Evolutionary conservation across 768 basidiomycete species (phyloP), one percentile per base, ranked within the genome.

Genomic region (Russula sp.): DNA sequence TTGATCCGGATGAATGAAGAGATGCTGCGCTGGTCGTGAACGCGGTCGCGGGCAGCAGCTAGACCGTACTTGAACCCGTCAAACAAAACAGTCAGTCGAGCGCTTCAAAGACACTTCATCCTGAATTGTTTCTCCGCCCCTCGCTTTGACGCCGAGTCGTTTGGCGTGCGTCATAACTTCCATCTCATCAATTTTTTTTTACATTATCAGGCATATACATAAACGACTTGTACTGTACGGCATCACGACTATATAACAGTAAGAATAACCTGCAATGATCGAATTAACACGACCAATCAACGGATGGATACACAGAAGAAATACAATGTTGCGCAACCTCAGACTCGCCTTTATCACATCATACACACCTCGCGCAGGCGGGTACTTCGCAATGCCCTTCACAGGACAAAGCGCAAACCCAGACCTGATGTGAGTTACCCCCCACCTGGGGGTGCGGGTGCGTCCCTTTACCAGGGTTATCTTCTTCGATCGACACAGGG

Each of bases 291-390:
- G 18, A 9, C 8, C 2, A 13, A n/a, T 40, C 39, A 51, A n/a
- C 53, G 20, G 13, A n/a, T 11, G 22, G 22, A 14, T 18, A 35
- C 27, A 16, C 53, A 66, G 32, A 60, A 68, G 55, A 37, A 7
- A 45, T 27, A 32, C 3, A 51, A 58, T 16, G 39, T 39, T 34
- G 59, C 31, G 18, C 22, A 58, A 51, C 78, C 86, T 91, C 89
- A 88, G 89, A 82, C 89, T 92, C 89, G 89, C 89, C 89, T 92
- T 92, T 79, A 81, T 75, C 69, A 87, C 89, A 77, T 78, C 90
- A 90, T 76, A 67, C 85, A 76, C 86, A 84, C 80, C 90, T 55
- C 88, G 70, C 68, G 84, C 71, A 73, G 61, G 50, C 53, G 18
- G 55, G 49, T 50, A 54, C 70, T 66, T 62, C 66, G 69, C 68